phyloP scores from a whole-genome alignment of 2,329 filamentous ascomycete genomes.

The Bisporella sp. region DNA sequence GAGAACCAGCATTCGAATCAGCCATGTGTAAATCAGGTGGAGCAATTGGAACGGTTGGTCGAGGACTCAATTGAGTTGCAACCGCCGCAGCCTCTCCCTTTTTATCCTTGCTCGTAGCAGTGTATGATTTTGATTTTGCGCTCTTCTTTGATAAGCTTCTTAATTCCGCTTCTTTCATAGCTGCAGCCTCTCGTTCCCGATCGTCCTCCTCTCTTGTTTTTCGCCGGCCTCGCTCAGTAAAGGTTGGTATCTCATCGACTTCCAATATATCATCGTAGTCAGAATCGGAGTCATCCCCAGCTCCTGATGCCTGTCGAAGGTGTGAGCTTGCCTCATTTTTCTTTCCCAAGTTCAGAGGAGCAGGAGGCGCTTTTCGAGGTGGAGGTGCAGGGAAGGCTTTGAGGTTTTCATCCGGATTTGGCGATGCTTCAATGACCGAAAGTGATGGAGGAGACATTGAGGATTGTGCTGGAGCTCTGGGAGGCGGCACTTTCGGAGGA shows the following conservation, averaged over 20 bases:
- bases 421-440: constrained; percentile 34
- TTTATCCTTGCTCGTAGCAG: constrained; percentile 35
- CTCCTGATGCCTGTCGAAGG: constrained; percentile 35
- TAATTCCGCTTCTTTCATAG: constrained; percentile 58
- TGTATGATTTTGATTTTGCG: constrained; percentile 41
- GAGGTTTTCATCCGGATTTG: constrained; percentile 38
- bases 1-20: constrained; percentile 37
- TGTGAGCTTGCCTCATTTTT: constrained; percentile 33
- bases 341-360: constrained; percentile 66
- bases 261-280: constrained; percentile 78
- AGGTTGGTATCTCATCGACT: constrained; percentile 52
- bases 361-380: constrained; percentile 75
- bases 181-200: constrained; percentile 63
- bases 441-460: constrained; percentile 19
- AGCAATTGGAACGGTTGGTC: constrained; percentile 25
- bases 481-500: constrained; percentile 21
- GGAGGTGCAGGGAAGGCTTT: constrained; percentile 42
- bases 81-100: constrained; percentile 19
- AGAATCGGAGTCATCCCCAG: constrained; percentile 62
- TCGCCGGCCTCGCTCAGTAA: constrained; percentile 61
- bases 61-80: constrained; percentile 34
- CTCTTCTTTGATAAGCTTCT: constrained; percentile 70
- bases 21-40: constrained; percentile 26
- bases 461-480: constrained; percentile 17
- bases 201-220: constrained; percentile 88